A percentile compares a stretch with the other conserved stretches of the same genome.
These are phyloP conservation scores for Erysimum pusillum DNA, from an alignment of 441 rosid species.

Conservation along the genomic window DNA sequence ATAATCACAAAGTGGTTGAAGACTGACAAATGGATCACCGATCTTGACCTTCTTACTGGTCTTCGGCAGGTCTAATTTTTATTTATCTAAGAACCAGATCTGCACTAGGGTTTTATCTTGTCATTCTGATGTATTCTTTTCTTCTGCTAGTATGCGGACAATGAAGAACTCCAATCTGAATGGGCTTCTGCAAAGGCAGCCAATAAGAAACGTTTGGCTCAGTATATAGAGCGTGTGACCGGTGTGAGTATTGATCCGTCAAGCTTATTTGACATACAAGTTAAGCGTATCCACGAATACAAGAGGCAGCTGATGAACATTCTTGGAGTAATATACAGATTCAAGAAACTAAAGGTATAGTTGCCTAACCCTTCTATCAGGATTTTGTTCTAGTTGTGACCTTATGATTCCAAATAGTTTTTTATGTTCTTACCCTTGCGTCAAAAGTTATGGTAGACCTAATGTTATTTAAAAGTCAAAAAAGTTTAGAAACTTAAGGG, in stretches of 20 bases:
- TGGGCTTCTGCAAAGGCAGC: constrained; percentile 98
- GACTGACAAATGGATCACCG: constrained; percentile 89
- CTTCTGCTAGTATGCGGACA: constrained; percentile 79
- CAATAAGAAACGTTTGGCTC: constrained; percentile 82
- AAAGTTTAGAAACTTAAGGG: neutral
- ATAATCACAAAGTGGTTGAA: constrained; percentile 93
- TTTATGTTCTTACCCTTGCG: neutral
- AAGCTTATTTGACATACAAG: constrained; percentile 95
- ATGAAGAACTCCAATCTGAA: constrained; percentile 79
- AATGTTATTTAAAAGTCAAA: constrained; percentile 4
- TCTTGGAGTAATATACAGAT: constrained; percentile 86
- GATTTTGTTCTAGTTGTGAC: constrained; percentile 16
- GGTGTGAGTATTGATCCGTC: constrained; percentile 84
- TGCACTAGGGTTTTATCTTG: constrained; percentile 25
- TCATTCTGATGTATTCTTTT: constrained; percentile 45
- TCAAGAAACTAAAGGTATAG: constrained; percentile 92
- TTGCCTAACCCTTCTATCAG: constrained; percentile 23
- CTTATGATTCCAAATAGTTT: neutral
- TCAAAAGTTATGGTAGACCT: constrained; percentile 10
- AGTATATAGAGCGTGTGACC: constrained; percentile 74
- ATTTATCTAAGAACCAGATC: constrained; percentile 25
- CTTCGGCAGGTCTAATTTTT: constrained; percentile 71
- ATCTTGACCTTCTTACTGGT: constrained; percentile 88
- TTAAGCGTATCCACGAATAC: constrained; percentile 98
- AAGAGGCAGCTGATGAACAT: constrained; percentile 97